These are phyloP conservation scores for Sclerotinia borealis DNA, from an alignment of 2,329 filamentous ascomycete species.

Conservation along the genomic window DNA sequence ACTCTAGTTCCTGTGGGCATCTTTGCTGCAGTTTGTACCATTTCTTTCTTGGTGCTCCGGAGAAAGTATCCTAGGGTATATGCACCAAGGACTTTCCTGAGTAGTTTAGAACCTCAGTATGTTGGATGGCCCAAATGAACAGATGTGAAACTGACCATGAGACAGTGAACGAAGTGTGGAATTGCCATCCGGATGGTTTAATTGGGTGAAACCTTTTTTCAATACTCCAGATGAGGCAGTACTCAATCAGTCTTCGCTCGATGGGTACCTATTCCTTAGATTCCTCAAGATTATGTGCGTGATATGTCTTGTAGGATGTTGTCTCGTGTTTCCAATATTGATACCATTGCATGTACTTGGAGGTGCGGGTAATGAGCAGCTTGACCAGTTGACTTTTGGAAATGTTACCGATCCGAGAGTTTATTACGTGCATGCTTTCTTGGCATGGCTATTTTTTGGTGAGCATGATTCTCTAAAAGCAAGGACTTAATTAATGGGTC, in stretches of 20 bases:
- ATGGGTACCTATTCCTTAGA: slow-evolving; percentile 60
- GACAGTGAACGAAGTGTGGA: slow-evolving; percentile 30
- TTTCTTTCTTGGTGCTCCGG: slow-evolving; percentile 46
- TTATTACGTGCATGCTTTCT: slow-evolving; percentile 54
- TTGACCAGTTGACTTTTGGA: slow-evolving; percentile 55
- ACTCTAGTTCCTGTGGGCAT: slow-evolving; percentile 49
- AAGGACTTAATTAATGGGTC: slow-evolving; percentile 8
- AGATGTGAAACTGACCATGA: slow-evolving; percentile 1
- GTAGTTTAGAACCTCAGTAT: slow-evolving; percentile 45
- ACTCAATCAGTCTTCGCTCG: slow-evolving; percentile 59
- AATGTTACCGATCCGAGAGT: slow-evolving; percentile 48
- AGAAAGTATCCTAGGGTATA: slow-evolving; percentile 48
- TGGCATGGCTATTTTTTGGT: slow-evolving; percentile 58
- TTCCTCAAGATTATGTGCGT: slow-evolving; percentile 57
- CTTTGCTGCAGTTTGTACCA: slow-evolving; percentile 43
- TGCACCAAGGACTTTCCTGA: slow-evolving; percentile 47
- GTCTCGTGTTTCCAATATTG: slow-evolving; percentile 58
- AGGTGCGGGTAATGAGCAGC: slow-evolving; percentile 44
- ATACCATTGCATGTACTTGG: slow-evolving; percentile 61
- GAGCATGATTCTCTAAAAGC: neutral
- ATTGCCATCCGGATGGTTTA: slow-evolving; percentile 33
- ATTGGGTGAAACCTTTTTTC: slow-evolving; percentile 33
- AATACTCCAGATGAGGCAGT: slow-evolving; percentile 36
- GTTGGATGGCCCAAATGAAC: neutral
- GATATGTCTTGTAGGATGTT: slow-evolving; percentile 55